Base-by-base conservation (phyloP, 2,329 filamentous ascomycete genomes). In the Metarhizium anisopliae region DNA sequence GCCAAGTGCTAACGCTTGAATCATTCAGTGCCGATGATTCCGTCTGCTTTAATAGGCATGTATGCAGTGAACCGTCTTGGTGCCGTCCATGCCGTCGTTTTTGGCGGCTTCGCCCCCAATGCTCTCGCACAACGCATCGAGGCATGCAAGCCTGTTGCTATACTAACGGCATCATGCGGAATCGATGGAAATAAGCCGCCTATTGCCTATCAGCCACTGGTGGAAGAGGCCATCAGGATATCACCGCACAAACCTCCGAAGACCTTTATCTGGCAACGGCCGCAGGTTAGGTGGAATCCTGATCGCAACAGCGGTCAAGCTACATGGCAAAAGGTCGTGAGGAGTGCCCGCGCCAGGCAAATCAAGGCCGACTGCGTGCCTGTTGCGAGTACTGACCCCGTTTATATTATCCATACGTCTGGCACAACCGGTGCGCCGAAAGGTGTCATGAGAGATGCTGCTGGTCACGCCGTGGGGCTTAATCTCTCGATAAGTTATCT, bases 361-460 rank as follows among this genome's bases (percentile, higher is more conserved):
- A 63, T 91, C 40, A 85, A 79, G 64, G 88, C 88, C 0, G 85
- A 79, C 6, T 87, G 89, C 56, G 90, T 95, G 13, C 84, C 91
- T 0, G 84, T 96, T 2, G 84, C 81, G 59, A 89, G 89, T 53
- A 85, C 81, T 7, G 90, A 96, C 62, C 82, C 82, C 1, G 73
- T 95, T n/a, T 96, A 96, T 70, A 88, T 95, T 62, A 95, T 95
- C 56, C 93, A 95, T 67, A 95, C 90, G 0, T 90, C 85, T 52
- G 85, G 90, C 13, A 95, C 90, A 0, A 95, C 90, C 0, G 90
- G 90, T 1, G 70, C 84, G 7, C 90, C 90, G 0, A 95, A 95
- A 71, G 90, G 90, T 0, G 90, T 95, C 0, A 69, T 94, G 16
- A 80, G 92, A 47, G 86, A 94, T 66, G 88, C 89, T 1, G 91